Percentiles rank a stretch among this genome's conserved stretches.
These are phyloP conservation scores for Arabidopsis hybrid DNA, from an alignment of 441 rosid genomes.

Conservation along the genomic window DNA sequence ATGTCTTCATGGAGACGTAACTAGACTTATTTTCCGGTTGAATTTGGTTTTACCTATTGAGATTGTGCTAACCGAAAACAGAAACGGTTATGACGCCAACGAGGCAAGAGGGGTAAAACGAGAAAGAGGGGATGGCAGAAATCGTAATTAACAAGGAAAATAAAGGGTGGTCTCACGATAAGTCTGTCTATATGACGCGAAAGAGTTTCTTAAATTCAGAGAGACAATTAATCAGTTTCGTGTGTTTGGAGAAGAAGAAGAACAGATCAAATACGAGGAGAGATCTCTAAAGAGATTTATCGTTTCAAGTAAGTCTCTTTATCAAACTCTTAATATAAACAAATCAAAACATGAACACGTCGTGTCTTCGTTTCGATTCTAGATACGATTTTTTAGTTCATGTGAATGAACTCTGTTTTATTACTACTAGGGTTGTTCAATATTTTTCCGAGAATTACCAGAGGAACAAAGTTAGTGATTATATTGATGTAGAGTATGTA, in stretches of 20 bases:
- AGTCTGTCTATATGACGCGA: slow-evolving; percentile 40
- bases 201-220: slow-evolving; percentile 45
- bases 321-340: slow-evolving; percentile 12
- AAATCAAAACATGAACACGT: slow-evolving; percentile 4
- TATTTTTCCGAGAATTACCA: background rate
- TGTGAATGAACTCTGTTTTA: slow-evolving; percentile 32
- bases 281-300: slow-evolving; percentile 26
- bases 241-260: slow-evolving; percentile 29
- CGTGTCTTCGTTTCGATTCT: background rate
- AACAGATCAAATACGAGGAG: slow-evolving; percentile 29
- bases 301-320: slow-evolving; percentile 38
- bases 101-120: slow-evolving; percentile 42
- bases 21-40: background rate
- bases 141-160: slow-evolving; percentile 13
- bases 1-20: background rate
- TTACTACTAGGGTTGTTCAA: slow-evolving; percentile 18
- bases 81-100: slow-evolving; percentile 44
- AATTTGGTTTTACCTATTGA: background rate
- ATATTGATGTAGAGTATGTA: background rate
- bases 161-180: slow-evolving; percentile 22
- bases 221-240: slow-evolving; percentile 45
- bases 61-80: slow-evolving; percentile 27
- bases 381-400: background rate
- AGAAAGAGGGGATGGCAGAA: slow-evolving; percentile 35
- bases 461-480: slow-evolving; percentile 10